A percentile compares a stretch with the other conserved stretches of the same genome.
These are phyloP conservation scores for Mucor irregularis DNA, from an alignment of 371 early-diverging fungal species.

Conservation along the genomic window DNA sequence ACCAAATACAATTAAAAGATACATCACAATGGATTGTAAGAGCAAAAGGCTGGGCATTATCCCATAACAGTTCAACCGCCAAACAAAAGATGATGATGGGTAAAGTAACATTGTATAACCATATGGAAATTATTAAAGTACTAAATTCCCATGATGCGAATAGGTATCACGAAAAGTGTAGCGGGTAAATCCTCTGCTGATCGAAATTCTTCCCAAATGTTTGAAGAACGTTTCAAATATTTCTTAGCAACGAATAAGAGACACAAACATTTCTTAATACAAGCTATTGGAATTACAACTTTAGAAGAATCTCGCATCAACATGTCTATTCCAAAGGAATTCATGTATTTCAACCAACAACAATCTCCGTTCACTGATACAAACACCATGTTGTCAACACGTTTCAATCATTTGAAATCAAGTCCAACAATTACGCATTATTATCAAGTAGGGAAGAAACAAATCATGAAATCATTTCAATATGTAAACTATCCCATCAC, in stretches of 20 bases:
- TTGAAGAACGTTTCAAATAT: constrained; percentile 47
- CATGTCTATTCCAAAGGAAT: too few species aligned
- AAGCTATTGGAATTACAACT: constrained; percentile 28
- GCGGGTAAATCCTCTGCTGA: constrained; percentile 33
- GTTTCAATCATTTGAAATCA: constrained; percentile 6
- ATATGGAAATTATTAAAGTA: neutral
- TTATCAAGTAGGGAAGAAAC: too few species aligned
- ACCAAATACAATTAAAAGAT: constrained; percentile 9
- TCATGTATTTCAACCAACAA: too few species aligned
- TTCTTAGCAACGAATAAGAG: constrained; percentile 42
- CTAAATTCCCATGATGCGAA: neutral
- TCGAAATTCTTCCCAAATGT: constrained; percentile 22
- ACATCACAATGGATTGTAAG: constrained; percentile 34
- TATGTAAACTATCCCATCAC: neutral
- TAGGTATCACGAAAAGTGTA: constrained; percentile 42
- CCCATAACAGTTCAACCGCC: constrained; percentile 29
- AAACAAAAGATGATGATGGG: constrained; percentile 39
- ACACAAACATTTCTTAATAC: constrained; percentile 33
- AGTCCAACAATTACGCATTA: too few species aligned
- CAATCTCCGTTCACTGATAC: neutral
- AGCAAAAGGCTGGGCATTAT: constrained; percentile 45
- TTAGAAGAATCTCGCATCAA: constrained; percentile 4
- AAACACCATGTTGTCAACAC: neutral
- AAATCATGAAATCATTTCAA: neutral
- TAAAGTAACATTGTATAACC: constrained; percentile 9